Evolutionary conservation across 2,329 filamentous ascomycete species (phyloP), one percentile per base, ranked within the genome.

Genomic region (Nemania bipapillata): DNA sequence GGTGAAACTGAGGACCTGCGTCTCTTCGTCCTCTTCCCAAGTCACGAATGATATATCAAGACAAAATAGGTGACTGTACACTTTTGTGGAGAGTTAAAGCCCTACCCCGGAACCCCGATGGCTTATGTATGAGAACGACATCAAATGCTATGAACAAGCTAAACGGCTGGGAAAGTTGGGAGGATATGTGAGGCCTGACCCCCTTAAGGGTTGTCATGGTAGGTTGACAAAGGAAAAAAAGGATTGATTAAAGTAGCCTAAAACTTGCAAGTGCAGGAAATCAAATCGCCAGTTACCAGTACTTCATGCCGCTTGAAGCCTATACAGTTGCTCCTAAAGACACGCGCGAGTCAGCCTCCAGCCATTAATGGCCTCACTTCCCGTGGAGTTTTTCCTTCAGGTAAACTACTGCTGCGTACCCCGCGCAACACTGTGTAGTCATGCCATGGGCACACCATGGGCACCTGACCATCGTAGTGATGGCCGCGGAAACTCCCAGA

Each of bases 371-470:
- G 8, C 24, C 35, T 75, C 50, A 79, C 70, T 75, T 75, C 28
- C 76, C 75, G 74, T 90, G 87, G 58, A 90, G 77, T 68, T 86
- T 86, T 78, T 92, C 89, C 74, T 87, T 87, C 73, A 92, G 80
- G 69, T 90, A 87, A 3, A 93, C 86, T 52, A 90, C 83, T 1
- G 90, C 88, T 11, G 88, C 87, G 80, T 90, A 90, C 7, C 90
- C 90, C 11, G 89, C 85, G 77, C 91, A 93, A 79, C 91, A 93
- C 66, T 80, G 81, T 15, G 86, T 90, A 72, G 84, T 89, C 90
- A 93, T 92, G 57, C 86, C 86, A 80, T 93, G 91, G 50, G 83
- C 83, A 77, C 91, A 93, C 91, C 91, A 92, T 8, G 90, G 90
- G 76, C 90, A 92, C 72, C 86, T 87, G 28, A 91, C 87, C 75